Conservation (phyloP, 164 flowering plant genomes). For the Platanus orientalis region DNA sequence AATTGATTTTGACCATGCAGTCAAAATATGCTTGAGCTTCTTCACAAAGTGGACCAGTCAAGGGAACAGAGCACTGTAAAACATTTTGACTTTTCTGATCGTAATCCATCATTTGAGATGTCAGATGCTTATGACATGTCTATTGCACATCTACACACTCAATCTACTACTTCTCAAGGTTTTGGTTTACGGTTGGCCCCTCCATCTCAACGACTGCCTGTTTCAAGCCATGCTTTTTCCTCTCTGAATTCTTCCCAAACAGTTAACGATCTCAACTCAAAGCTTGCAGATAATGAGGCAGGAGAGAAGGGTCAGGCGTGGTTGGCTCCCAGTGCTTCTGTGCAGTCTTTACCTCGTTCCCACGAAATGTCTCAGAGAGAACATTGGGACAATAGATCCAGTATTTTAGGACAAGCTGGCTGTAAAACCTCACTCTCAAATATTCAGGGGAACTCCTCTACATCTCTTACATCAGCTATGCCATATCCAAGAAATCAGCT, state of each 20-base stretch:
- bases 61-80: constrained; percentile 32
- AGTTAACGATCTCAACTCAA: constrained; percentile 26
- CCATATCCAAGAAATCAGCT: constrained; percentile 34
- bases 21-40: constrained; percentile 90
- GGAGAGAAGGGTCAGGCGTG: constrained; percentile 30
- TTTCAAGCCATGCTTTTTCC: no score
- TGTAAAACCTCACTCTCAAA: constrained; percentile 23
- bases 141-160: constrained; percentile 39
- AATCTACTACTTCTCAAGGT: constrained; percentile 54
- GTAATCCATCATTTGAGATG: constrained; percentile 32
- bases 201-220: constrained; percentile 52
- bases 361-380: constrained; percentile 29
- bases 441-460: constrained; percentile 28
- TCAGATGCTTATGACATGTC: constrained; percentile 43
- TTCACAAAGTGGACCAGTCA: constrained; percentile 78
- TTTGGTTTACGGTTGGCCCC: constrained; percentile 72
- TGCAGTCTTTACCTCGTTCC: constrained; percentile 30
- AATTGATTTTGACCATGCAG: constrained; percentile 32
- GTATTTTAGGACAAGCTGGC: constrained; percentile 24
- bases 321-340: constrained; percentile 28
- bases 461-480: constrained; percentile 28
- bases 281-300: constrained; percentile 27
- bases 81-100: constrained; percentile 40
- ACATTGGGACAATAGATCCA: constrained; percentile 24
- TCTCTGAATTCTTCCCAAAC: constrained; percentile 35